A percentile compares a stretch with the other conserved stretches of the same genome.
Conservation (phyloP, 495 filamentous ascomycete genomes). For the Talaromyces stipitatus region DNA sequence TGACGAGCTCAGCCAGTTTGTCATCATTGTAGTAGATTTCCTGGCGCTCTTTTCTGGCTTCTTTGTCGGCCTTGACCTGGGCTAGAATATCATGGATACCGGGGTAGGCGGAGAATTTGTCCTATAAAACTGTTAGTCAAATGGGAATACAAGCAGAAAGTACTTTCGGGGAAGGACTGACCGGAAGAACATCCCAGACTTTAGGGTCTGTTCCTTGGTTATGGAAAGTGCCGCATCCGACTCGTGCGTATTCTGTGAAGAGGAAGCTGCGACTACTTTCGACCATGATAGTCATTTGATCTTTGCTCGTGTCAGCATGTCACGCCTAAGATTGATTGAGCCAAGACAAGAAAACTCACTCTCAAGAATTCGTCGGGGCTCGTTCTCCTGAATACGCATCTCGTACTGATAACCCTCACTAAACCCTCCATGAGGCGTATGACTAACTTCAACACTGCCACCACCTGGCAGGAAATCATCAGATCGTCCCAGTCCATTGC, state of each 20-base stretch:
- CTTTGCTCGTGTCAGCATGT: not conserved
- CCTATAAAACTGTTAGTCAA: slow-evolving; percentile 10
- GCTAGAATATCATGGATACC: slow-evolving; percentile 26
- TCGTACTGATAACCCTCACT: slow-evolving; percentile 34
- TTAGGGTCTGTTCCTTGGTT: slow-evolving; percentile 31
- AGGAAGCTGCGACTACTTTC: slow-evolving; percentile 34
- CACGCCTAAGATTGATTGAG: not conserved
- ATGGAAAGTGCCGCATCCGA: slow-evolving; percentile 26
- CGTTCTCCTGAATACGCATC: slow-evolving; percentile 29
- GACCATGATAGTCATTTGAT: slow-evolving; percentile 31
- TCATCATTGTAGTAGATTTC: slow-evolving; percentile 25
- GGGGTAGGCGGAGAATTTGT: slow-evolving; percentile 30
- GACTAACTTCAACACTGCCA: slow-evolving; percentile 32
- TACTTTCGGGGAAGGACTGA: slow-evolving; percentile 1
- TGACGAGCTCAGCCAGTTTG: slow-evolving; percentile 13
- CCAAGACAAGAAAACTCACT: slow-evolving; percentile 11
- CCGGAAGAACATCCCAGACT: slow-evolving; percentile 34
- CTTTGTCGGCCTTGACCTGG: slow-evolving; percentile 25
- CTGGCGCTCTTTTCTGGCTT: slow-evolving; percentile 15
- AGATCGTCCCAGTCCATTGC: slow-evolving; percentile 30
- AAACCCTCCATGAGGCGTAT: slow-evolving; percentile 36
- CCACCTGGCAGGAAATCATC: slow-evolving; percentile 35
- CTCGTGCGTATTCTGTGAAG: slow-evolving; percentile 32
- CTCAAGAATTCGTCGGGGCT: slow-evolving; percentile 31
- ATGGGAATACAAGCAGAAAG: not conserved